phyloP scores from a whole-genome alignment of 345 rosid species.

The Eucalyptus sp. region DNA sequence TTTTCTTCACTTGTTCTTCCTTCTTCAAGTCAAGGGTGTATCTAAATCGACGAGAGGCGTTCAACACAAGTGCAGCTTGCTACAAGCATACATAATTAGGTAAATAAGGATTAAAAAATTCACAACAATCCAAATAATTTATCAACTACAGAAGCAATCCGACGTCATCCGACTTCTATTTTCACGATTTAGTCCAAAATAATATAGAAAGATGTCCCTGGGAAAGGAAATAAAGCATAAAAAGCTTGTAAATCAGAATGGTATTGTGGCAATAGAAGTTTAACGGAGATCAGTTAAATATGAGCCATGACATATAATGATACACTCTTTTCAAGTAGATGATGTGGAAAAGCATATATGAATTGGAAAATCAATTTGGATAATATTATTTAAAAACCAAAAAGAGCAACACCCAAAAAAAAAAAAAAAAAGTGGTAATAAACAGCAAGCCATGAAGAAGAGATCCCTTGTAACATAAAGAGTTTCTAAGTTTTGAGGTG shows the following conservation, averaged over 20 bases:
- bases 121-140: not conserved
- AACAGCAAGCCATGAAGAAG: not conserved
- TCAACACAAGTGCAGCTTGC: constrained; percentile 98
- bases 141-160: not conserved
- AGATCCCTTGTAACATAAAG: not conserved
- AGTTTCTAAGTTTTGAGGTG: not conserved
- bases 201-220: not conserved
- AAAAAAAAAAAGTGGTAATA: not conserved
- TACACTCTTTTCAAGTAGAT: not conserved
- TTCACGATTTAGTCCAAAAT: not conserved
- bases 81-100: constrained; percentile 10
- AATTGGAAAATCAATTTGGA: not conserved
- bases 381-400: not conserved
- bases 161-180: rapidly evolving
- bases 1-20: constrained; percentile 57
- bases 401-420: not conserved
- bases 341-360: not conserved
- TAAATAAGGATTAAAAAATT: not conserved
- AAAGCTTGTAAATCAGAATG: not conserved
- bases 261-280: not conserved
- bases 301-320: not conserved
- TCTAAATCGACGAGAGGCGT: constrained; percentile 93
- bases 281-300: not conserved
- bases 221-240: not conserved
- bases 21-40: constrained; percentile 91